Base-by-base conservation (phyloP, 1,284 basidiomycete genomes). In the Lentinula novae-zelandiae region DNA sequence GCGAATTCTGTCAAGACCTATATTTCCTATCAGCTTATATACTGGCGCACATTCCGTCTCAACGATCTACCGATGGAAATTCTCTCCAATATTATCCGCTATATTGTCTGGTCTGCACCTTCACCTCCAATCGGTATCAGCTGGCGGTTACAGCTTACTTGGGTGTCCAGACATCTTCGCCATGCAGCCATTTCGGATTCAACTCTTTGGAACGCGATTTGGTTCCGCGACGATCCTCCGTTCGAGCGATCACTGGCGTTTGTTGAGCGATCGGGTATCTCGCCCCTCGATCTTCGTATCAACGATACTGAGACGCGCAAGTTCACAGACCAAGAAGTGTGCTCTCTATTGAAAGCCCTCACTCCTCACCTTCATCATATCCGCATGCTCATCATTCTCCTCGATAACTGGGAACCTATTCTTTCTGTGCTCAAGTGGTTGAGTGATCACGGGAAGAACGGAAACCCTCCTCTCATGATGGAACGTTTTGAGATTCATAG, bases 1-100 rank as follows among this genome's bases (percentile, higher is more conserved):
- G 63, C 72, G 7, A 50, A 67, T 8, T 66, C 76, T 20, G 68
- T 72, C 58, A 48, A 67, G 10, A 65, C 68, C 22, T 72, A 73
- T 17, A 57, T 72, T 31, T 67, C 72, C 13, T 74, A 74, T 61
- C 60, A 69, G 44, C 60, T 68, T 15, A 65, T 62, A 15, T 73
- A 73, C 55, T 83, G 75, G 72, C 71, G 74, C 42, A 59, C 75
- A 52, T 89, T 90, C 70, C 80, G 80, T 44, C 74, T 89, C 61
- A 80, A 82, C 69, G 76, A 83, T 46, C 76, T 90, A 7, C 88
- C 88, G 1, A 67, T 72, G 38, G 88, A 90, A 69, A 84, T 90
- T 63, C 71, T 89, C 62, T 72, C 71, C 70, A 78, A 82, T 60
- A 87, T 90, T 63, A 82, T 90, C 64, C 82, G 80, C 60, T 75